Conservation (phyloP, 345 rosid genomes). For the Gossypium thurberi region DNA sequence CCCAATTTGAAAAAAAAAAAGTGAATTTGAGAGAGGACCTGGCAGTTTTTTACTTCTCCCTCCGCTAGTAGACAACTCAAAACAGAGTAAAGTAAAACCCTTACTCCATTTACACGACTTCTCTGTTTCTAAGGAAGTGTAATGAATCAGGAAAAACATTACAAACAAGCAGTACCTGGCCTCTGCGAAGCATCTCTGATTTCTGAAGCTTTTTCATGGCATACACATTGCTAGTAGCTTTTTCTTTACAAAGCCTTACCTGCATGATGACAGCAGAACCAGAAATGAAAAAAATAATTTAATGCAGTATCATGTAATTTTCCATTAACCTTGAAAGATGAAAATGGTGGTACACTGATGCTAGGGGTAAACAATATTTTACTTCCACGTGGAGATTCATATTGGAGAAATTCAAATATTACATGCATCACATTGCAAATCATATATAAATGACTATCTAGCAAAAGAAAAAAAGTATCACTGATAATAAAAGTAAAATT, state of each 20-base stretch:
- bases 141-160: neutral
- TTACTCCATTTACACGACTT: neutral
- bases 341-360: neutral
- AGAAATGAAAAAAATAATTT: neutral
- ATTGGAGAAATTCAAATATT: neutral
- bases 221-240: constrained; percentile 53
- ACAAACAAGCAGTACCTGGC: constrained; percentile 51
- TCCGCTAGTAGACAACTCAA: neutral
- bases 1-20: neutral
- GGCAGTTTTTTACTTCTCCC: neutral
- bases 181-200: constrained; percentile 97
- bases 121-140: neutral
- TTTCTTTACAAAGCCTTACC: constrained; percentile 50
- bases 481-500: neutral
- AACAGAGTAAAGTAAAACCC: neutral
- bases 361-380: neutral
- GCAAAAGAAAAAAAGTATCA: neutral
- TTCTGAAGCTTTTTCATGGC: constrained; percentile 97
- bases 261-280: constrained; percentile 19
- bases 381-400: neutral
- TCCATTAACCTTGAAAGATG: neutral
- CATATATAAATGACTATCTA: neutral
- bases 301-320: neutral
- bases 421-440: neutral
- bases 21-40: neutral